Conservation (phyloP, 2,329 filamentous ascomycete species). For the Cercospora sojina region DNA sequence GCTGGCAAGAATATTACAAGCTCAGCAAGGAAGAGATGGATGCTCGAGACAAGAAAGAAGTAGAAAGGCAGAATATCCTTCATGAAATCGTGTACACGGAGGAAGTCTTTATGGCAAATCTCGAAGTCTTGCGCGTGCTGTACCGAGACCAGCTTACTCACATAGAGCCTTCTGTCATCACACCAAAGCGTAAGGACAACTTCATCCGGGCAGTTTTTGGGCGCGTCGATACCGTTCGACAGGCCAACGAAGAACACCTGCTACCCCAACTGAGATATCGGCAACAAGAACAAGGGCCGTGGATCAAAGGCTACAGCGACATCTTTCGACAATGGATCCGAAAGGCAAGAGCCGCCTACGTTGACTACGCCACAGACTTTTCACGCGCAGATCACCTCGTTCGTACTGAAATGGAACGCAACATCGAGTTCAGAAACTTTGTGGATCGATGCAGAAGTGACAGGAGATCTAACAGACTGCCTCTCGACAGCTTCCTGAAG, state of each 20-base stretch:
- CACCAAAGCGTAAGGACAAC: slow-evolving; percentile 71
- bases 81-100: slow-evolving; percentile 95
- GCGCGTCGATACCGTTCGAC: slow-evolving; percentile 81
- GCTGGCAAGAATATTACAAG: slow-evolving; percentile 89
- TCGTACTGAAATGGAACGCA: slow-evolving; percentile 78
- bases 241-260: slow-evolving; percentile 89
- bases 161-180: slow-evolving; percentile 76
- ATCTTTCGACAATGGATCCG: slow-evolving; percentile 98
- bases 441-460: slow-evolving; percentile 76
- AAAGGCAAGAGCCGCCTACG: slow-evolving; percentile 83
- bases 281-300: slow-evolving; percentile 94
- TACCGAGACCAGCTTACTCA: slow-evolving; percentile 78
- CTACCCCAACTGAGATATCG: slow-evolving; percentile 93
- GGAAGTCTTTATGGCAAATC: slow-evolving; percentile 83
- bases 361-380: slow-evolving; percentile 87
- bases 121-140: slow-evolving; percentile 79
- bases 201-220: slow-evolving; percentile 88
- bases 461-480: slow-evolving; percentile 75
- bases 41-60: slow-evolving; percentile 74
- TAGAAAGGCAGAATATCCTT: slow-evolving; percentile 88
- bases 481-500: slow-evolving; percentile 94
- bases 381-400: slow-evolving; percentile 81
- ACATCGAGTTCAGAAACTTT: slow-evolving; percentile 82
- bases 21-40: slow-evolving; percentile 75
- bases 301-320: slow-evolving; percentile 90